Conservation (phyloP, 2,329 filamentous ascomycete species). For the Epichloe gansuensis region DNA sequence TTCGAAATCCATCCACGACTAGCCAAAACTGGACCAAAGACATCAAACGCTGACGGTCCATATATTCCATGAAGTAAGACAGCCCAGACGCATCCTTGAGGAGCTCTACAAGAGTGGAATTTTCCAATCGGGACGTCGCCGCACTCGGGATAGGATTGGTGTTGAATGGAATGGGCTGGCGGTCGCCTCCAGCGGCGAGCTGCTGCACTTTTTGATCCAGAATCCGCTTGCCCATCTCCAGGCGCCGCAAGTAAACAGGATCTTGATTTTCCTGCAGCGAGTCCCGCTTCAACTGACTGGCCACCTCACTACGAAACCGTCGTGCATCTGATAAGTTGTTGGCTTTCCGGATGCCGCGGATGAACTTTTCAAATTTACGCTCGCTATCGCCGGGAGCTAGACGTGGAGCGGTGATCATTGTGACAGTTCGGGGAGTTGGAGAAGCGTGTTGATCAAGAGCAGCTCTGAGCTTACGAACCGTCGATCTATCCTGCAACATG, state of each 20-base stretch:
- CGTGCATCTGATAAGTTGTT: slow-evolving; percentile 88
- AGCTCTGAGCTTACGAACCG: slow-evolving; percentile 79
- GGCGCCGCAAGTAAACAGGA: slow-evolving; percentile 69
- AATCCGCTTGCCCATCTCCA: slow-evolving; percentile 85
- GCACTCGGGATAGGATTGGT: slow-evolving; percentile 14
- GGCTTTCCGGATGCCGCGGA: slow-evolving; percentile 75
- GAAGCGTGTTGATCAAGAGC: slow-evolving; percentile 90
- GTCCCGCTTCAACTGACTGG: slow-evolving; percentile 83
- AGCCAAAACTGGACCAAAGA: slow-evolving; percentile 94
- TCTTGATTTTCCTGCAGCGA: slow-evolving; percentile 67
- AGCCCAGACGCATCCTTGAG: slow-evolving; percentile 79
- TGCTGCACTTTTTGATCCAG: slow-evolving; percentile 81
- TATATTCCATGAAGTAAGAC: slow-evolving; percentile 99
- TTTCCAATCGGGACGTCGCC: slow-evolving; percentile 52
- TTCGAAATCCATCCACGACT: slow-evolving; percentile 90
- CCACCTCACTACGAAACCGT: slow-evolving; percentile 80
- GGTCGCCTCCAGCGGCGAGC: slow-evolving; percentile 55
- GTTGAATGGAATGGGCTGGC: slow-evolving; percentile 17
- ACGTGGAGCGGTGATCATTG: slow-evolving; percentile 60
- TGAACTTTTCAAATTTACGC: slow-evolving; percentile 86
- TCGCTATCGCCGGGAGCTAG: slow-evolving; percentile 76
- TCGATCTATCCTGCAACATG: slow-evolving; percentile 89
- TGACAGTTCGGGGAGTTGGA: slow-evolving; percentile 54
- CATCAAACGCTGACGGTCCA: slow-evolving; percentile 85
- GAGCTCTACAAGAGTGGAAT: slow-evolving; percentile 70